phyloP scores from a whole-genome alignment of 768 basidiomycete species.

The Bullera alba region DNA sequence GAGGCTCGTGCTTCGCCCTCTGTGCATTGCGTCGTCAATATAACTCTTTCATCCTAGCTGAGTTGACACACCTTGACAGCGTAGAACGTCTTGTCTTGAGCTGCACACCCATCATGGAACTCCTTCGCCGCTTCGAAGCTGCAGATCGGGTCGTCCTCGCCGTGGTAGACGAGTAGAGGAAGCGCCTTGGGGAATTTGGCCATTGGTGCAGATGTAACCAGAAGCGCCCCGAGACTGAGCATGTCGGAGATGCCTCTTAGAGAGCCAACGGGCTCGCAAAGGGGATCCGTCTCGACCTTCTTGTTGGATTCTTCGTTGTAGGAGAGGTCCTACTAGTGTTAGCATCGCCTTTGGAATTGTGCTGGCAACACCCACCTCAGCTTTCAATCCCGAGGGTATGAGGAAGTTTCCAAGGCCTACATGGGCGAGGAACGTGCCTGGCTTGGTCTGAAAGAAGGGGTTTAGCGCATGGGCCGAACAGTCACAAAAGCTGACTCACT shows the following conservation, averaged over 20 bases:
- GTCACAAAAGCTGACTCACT: conserved; percentile 7
- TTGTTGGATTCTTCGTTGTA: conserved; percentile 25
- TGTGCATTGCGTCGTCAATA: too few relatives aligned
- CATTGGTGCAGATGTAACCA: conserved; percentile 16
- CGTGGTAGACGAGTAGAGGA: conserved; percentile 35
- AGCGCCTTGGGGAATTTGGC: conserved; percentile 25
- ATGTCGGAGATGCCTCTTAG: conserved; percentile 31
- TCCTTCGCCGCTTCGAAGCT: conserved; percentile 18
- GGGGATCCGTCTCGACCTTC: conserved; percentile 17
- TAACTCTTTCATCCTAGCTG: too few relatives aligned
- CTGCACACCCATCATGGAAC: conserved; percentile 22
- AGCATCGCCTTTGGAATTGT: not conserved
- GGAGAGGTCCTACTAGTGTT: conserved; percentile 19
- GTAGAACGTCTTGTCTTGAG: conserved; percentile 24
- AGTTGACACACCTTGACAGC: conserved; percentile 23
- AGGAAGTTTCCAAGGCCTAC: conserved; percentile 28
- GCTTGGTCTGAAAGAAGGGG: conserved; percentile 17
- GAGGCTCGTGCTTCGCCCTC: conserved; percentile 37
- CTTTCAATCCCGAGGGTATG: conserved; percentile 29
- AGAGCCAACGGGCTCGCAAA: conserved; percentile 34
- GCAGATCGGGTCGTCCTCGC: conserved; percentile 30
- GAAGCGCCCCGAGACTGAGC: conserved; percentile 26
- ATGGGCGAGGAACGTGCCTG: conserved; percentile 22
- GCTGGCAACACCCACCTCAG: conserved; percentile 11
- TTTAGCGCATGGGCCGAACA: not conserved